Percentiles rank a stretch among this genome's conserved stretches.
Evolutionary conservation across 805 yeast genomes (phyloP).

Genomic region (Cyberlindnera euphorbiae): DNA sequence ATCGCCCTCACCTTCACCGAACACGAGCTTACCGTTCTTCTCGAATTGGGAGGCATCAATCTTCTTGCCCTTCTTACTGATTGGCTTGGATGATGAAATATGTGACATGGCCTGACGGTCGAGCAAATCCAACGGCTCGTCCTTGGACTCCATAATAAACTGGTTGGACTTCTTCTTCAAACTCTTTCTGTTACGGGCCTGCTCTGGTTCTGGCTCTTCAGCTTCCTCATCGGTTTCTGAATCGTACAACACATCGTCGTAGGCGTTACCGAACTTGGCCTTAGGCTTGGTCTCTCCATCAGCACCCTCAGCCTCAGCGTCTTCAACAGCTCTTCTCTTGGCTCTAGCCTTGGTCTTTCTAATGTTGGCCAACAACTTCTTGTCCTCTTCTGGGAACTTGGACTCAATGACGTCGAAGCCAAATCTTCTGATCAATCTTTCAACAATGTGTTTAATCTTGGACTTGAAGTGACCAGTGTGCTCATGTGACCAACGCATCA

Average conservation of each 20-base stretch:
- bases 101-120: constrained; percentile 82
- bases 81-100: constrained; percentile 83
- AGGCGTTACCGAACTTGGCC: constrained; percentile 73
- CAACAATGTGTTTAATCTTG: constrained; percentile 88
- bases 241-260: constrained; percentile 85
- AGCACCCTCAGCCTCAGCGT: constrained; percentile 29
- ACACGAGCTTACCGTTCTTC: constrained; percentile 61
- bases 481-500: constrained; percentile 91
- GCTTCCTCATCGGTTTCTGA: constrained; percentile 46
- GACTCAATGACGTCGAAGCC: constrained; percentile 83
- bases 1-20: constrained; percentile 40
- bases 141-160: constrained; percentile 68
- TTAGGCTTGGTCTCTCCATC: constrained; percentile 27
- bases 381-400: constrained; percentile 87
- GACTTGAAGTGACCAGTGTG: constrained; percentile 93
- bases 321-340: constrained; percentile 59
- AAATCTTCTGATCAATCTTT: constrained; percentile 83
- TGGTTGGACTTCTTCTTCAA: constrained; percentile 39
- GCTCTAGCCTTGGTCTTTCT: constrained; percentile 82
- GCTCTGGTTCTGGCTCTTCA: constrained; percentile 25
- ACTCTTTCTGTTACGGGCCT: constrained; percentile 13
- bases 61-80: constrained; percentile 47
- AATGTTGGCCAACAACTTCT: constrained; percentile 76
- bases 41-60: constrained; percentile 33
- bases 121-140: constrained; percentile 83